Conservation (phyloP, 148 eudicot species). For the Vaccinium vitisidaea region DNA sequence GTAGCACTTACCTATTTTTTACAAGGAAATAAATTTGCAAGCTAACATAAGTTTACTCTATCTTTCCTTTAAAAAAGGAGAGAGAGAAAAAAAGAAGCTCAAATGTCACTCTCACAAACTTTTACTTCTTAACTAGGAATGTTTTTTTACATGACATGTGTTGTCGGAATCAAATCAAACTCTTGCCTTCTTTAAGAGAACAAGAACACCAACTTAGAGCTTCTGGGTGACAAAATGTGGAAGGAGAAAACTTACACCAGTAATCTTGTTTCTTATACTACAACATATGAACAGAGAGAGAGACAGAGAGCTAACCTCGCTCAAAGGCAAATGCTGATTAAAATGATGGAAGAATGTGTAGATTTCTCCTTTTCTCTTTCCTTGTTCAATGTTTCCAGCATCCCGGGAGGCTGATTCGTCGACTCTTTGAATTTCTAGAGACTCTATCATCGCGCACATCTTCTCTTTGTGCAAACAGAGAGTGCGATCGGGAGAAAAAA, state of each 20-base stretch:
- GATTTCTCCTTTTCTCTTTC: neutral
- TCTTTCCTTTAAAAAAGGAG: neutral
- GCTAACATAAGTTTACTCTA: too few relatives aligned
- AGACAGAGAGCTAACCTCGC: constrained; percentile 1
- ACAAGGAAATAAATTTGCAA: too few relatives aligned
- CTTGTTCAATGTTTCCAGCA: neutral
- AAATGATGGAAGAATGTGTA: neutral
- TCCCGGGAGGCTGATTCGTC: neutral
- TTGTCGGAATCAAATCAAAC: neutral
- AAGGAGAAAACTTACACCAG: too few relatives aligned
- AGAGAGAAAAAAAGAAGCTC: neutral
- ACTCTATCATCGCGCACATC: neutral
- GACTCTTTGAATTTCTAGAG: constrained; percentile 6
- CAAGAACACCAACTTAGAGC: neutral
- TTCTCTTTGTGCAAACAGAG: neutral
- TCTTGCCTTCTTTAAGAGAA: neutral
- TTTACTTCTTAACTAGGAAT: neutral
- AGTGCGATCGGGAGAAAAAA: neutral
- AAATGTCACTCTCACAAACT: neutral
- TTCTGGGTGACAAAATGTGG: neutral
- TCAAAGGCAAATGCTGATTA: constrained; percentile 8
- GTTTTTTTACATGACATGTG: neutral
- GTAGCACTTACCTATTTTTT: too few relatives aligned
- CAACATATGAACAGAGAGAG: neutral
- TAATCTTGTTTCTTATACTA: too few relatives aligned